Percentiles rank a stretch among this genome's conserved stretches.
Evolutionary conservation across 352 stramenopile genomes (phyloP).

Genomic region (Globisporangium cederbergense): DNA sequence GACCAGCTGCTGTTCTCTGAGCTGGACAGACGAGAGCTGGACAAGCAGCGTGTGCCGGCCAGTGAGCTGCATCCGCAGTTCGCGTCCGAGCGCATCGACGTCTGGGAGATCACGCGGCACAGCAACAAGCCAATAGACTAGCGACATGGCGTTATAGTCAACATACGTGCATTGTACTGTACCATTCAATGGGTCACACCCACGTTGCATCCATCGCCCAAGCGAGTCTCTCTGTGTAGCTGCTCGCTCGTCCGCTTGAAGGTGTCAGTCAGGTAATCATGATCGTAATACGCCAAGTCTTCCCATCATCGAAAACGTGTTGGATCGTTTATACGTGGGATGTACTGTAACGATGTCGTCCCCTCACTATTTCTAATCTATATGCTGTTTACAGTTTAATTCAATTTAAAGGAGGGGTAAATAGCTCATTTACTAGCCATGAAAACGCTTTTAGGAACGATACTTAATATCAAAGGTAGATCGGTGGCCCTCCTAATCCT

Average conservation of each 20-base stretch:
- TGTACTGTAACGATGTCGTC: background rate
- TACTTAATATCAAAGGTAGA: background rate
- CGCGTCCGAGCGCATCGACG: constrained; percentile 11
- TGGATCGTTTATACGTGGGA: background rate
- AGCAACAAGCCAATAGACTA: constrained; percentile 15
- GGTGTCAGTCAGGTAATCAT: background rate
- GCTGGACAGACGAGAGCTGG: constrained; percentile 31
- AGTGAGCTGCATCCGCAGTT: constrained; percentile 21
- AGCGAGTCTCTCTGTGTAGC: background rate
- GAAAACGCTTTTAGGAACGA: background rate
- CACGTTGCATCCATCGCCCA: no score
- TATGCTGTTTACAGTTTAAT: background rate
- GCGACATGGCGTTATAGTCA: background rate
- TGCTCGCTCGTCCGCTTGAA: background rate
- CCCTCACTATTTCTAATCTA: background rate
- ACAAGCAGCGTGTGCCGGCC: constrained; percentile 1
- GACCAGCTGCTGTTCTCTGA: constrained; percentile 59
- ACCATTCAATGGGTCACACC: background rate
- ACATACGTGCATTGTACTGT: background rate
- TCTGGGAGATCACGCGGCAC: constrained; percentile 18
- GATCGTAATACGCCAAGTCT: background rate
- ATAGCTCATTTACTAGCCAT: background rate
- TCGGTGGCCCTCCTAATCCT: background rate
- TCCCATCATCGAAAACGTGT: constrained; percentile 3
- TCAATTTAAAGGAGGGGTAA: background rate